Percentiles rank a stretch among this genome's conserved stretches.
Conservation (phyloP, 352 stramenopile genomes). For the Albugo laibachii region DNA sequence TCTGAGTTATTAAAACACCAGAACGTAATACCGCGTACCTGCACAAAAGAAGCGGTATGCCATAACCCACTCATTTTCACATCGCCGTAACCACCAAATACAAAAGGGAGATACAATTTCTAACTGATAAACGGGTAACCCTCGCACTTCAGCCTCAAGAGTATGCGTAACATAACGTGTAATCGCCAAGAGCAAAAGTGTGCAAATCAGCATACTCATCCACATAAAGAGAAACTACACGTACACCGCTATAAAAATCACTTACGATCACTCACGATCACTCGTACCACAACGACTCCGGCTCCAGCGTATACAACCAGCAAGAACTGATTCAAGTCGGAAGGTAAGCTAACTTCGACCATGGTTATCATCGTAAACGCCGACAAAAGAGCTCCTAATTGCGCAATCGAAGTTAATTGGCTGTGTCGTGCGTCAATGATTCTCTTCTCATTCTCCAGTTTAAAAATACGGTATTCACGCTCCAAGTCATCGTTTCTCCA, state of each 20-base stretch:
- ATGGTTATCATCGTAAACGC: slow-evolving; percentile 60
- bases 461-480: slow-evolving; percentile 41
- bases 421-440: slow-evolving; percentile 47
- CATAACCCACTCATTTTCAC: slow-evolving; percentile 51
- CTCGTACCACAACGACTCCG: slow-evolving; percentile 24
- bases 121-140: slow-evolving; percentile 27
- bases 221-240: slow-evolving; percentile 56
- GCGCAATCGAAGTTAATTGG: slow-evolving; percentile 36
- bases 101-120: slow-evolving; percentile 49
- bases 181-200: slow-evolving; percentile 42
- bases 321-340: slow-evolving; percentile 22
- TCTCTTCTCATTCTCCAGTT: slow-evolving; percentile 62
- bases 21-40: background rate
- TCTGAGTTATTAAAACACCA: background rate
- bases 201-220: slow-evolving; percentile 46
- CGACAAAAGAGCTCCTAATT: slow-evolving; percentile 40
- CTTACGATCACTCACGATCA: background rate
- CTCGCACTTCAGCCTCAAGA: slow-evolving; percentile 39
- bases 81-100: slow-evolving; percentile 43
- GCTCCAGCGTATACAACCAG: slow-evolving; percentile 35
- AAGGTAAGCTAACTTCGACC: slow-evolving; percentile 39
- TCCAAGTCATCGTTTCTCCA: slow-evolving; percentile 54
- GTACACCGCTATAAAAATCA: background rate
- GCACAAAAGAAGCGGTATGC: slow-evolving; percentile 39
- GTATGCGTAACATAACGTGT: slow-evolving; percentile 61